Conservation (phyloP, 495 filamentous ascomycete genomes). For the Usnea hakonensis region DNA sequence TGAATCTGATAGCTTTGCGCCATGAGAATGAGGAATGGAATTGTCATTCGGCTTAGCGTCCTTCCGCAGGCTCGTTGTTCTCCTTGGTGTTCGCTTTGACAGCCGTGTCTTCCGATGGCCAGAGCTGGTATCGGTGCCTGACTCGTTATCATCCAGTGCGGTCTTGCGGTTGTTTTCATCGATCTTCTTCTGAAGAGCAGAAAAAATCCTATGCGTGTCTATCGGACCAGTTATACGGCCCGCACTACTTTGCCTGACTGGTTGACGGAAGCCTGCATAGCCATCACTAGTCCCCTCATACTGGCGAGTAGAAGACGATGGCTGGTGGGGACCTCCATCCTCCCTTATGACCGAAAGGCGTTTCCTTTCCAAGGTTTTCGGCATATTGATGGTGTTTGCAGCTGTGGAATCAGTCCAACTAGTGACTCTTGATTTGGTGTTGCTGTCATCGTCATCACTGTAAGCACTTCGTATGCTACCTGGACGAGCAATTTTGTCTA, state of each 20-base stretch:
- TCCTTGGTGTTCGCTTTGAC: constrained; percentile 28
- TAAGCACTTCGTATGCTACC: constrained; percentile 46
- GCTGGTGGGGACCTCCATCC: constrained; percentile 43
- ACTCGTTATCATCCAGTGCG: constrained; percentile 25
- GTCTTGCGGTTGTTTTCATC: constrained; percentile 30
- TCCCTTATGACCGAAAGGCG: constrained; percentile 63
- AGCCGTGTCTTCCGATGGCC: constrained; percentile 31
- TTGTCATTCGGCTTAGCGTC: neutral
- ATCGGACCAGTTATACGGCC: constrained; percentile 15
- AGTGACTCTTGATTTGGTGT: constrained; percentile 60
- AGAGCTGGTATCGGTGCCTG: constrained; percentile 30
- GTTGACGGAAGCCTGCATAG: constrained; percentile 15
- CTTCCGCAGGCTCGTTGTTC: constrained; percentile 1
- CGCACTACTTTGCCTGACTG: constrained; percentile 17
- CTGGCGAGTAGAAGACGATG: constrained; percentile 18
- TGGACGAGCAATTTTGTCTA: constrained; percentile 36
- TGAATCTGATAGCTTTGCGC: neutral
- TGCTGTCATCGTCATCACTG: constrained; percentile 43
- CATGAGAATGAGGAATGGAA: neutral
- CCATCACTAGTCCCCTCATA: constrained; percentile 2
- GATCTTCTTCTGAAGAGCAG: constrained; percentile 64
- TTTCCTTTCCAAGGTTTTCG: constrained; percentile 39
- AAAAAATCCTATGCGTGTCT: constrained; percentile 54
- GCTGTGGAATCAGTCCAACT: constrained; percentile 65
- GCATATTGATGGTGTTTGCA: constrained; percentile 40